These are phyloP conservation scores for Curvularia lunata DNA, from an alignment of 2,329 filamentous ascomycete species.

Conservation along the genomic window DNA sequence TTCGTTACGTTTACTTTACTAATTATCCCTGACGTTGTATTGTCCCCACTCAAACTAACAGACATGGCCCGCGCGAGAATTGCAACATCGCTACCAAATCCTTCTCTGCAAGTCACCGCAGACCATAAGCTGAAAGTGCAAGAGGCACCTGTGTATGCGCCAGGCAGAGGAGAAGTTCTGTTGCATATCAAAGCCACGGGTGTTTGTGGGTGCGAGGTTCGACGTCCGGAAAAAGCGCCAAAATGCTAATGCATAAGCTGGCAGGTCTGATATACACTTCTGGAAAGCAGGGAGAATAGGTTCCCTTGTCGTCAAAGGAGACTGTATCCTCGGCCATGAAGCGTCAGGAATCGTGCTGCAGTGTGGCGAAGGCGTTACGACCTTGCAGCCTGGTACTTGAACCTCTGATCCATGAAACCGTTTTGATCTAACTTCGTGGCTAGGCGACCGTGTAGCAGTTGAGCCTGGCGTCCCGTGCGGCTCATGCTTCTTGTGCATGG, in stretches of 20 bases:
- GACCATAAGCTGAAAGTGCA: conserved; percentile 65
- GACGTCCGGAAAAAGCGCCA: rapidly evolving
- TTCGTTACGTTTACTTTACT: conserved; percentile 1
- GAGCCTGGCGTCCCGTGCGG: conserved; percentile 71
- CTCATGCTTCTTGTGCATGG: conserved; percentile 64
- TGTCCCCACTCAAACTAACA: conserved; percentile 17
- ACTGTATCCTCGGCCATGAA: conserved; percentile 71
- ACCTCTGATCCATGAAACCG: too few relatives aligned
- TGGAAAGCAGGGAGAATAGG: conserved; percentile 71
- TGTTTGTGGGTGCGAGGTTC: conserved; percentile 62
- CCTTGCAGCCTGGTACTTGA: conserved; percentile 55
- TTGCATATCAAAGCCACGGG: conserved; percentile 68
- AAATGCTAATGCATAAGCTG: background rate
- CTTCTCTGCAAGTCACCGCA: conserved; percentile 65
- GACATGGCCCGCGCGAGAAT: conserved; percentile 19
- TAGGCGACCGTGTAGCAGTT: conserved; percentile 69
- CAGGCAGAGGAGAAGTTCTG: conserved; percentile 61
- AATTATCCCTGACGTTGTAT: conserved; percentile 5
- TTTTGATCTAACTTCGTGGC: background rate
- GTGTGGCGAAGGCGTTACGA: conserved; percentile 61
- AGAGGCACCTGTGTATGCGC: conserved; percentile 63
- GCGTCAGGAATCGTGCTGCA: conserved; percentile 66
- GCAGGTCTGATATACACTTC: conserved; percentile 70
- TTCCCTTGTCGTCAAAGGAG: conserved; percentile 65
- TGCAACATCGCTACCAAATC: conserved; percentile 53